Evolutionary conservation across 2,329 filamentous ascomycete genomes (phyloP).

Genomic region (Penicillium palitans): DNA sequence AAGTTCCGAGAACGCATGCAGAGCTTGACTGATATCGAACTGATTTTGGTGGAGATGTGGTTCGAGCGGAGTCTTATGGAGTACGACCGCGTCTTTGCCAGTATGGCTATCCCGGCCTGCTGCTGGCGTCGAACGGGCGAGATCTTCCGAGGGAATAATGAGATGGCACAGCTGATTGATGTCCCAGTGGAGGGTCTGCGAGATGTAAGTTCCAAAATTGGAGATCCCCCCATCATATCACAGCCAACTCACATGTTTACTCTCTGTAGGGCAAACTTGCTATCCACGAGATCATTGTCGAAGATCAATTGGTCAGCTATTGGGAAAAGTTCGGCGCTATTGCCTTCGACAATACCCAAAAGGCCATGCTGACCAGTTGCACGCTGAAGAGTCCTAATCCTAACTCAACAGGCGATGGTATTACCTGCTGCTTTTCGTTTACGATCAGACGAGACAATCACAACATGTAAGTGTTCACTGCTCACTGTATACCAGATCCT

Average conservation of each 20-base stretch:
- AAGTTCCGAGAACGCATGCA: slow-evolving; percentile 97
- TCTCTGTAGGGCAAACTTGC: slow-evolving; percentile 77
- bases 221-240: background rate
- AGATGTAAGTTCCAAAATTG: slow-evolving; percentile 65
- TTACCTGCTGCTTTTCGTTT: slow-evolving; percentile 96
- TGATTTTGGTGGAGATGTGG: slow-evolving; percentile 98
- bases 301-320: slow-evolving; percentile 92
- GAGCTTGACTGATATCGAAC: slow-evolving; percentile 84
- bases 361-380: slow-evolving; percentile 92
- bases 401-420: slow-evolving; percentile 67
- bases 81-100: slow-evolving; percentile 96
- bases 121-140: slow-evolving; percentile 96
- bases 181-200: slow-evolving; percentile 86
- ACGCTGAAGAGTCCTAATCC: slow-evolving; percentile 79
- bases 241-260: background rate
- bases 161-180: slow-evolving; percentile 95
- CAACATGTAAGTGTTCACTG: slow-evolving; percentile 74
- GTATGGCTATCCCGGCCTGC: slow-evolving; percentile 97
- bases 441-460: slow-evolving; percentile 92
- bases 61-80: slow-evolving; percentile 96
- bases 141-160: slow-evolving; percentile 95
- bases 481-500: background rate
- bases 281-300: slow-evolving; percentile 91
- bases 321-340: slow-evolving; percentile 99
- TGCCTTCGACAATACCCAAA: slow-evolving; percentile 90